phyloP scores from a whole-genome alignment of 202 grass and related monocot genomes.

The Schoenoplectus triqueter region DNA sequence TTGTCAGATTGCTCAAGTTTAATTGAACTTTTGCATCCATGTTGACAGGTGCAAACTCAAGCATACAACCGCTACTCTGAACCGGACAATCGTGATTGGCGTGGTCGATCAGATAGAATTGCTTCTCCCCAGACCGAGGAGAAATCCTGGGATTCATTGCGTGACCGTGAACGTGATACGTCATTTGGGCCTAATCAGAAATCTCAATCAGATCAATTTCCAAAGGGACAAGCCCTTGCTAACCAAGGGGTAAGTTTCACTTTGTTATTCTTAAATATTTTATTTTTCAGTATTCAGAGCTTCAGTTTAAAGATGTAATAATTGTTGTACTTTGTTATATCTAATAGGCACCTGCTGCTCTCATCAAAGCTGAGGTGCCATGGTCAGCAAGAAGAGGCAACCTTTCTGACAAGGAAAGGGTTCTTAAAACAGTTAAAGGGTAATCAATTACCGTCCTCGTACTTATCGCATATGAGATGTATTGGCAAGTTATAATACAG shows the following conservation, averaged over 20 bases:
- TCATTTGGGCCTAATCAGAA: constrained; percentile 35
- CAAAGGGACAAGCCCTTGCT: not conserved
- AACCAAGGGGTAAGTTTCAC: constrained; percentile 36
- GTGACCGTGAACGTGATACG: constrained; percentile 55
- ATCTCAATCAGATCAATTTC: constrained; percentile 27
- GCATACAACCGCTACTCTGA: constrained; percentile 62
- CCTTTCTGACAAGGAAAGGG: constrained; percentile 77
- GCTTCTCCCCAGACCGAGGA: constrained; percentile 50
- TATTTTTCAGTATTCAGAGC: not conserved
- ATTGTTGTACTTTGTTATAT: constrained; percentile 36
- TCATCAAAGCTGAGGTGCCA: constrained; percentile 80
- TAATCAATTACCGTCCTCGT: constrained; percentile 50
- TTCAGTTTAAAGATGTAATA: constrained; percentile 19
- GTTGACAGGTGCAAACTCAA: constrained; percentile 57
- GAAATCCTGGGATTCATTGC: constrained; percentile 79
- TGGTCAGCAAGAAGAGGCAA: constrained; percentile 67
- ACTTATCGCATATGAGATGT: constrained; percentile 8
- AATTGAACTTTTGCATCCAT: constrained; percentile 28
- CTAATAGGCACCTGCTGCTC: constrained; percentile 47
- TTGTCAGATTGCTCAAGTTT: not conserved
- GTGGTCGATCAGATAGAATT: constrained; percentile 53
- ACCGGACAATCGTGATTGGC: constrained; percentile 89
- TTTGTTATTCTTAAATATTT: not conserved
- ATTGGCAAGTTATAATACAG: not conserved
- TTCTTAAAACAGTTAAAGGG: constrained; percentile 98